A percentile compares a stretch with the other conserved stretches of the same genome.
Evolutionary conservation across 805 yeast species (phyloP).

Genomic region (Kurtzmaniella cleridarum): DNA sequence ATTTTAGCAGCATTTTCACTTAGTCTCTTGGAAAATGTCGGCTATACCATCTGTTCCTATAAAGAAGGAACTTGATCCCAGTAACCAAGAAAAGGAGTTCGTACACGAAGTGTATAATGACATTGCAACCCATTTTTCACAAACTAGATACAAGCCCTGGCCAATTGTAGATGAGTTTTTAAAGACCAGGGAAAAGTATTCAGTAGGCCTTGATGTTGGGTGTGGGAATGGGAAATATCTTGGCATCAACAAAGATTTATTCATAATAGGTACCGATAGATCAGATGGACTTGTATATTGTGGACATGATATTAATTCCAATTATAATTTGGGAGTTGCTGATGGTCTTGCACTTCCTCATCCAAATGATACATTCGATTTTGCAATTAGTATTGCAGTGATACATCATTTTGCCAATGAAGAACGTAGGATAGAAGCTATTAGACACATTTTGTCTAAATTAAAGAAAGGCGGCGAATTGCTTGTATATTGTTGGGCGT

Average conservation of each 20-base stretch:
- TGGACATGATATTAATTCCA: slow-evolving; percentile 42
- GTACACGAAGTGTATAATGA: slow-evolving; percentile 93
- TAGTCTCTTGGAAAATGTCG: slow-evolving; percentile 14
- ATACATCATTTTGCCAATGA: slow-evolving; percentile 91
- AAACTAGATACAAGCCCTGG: slow-evolving; percentile 96
- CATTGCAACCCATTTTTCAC: slow-evolving; percentile 89
- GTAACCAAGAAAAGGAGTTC: slow-evolving; percentile 60
- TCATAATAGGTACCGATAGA: slow-evolving; percentile 68
- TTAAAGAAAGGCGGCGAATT: slow-evolving; percentile 60
- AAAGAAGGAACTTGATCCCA: slow-evolving; percentile 37
- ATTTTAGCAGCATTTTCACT: no score
- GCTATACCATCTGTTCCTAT: slow-evolving; percentile 26
- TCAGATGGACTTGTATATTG: slow-evolving; percentile 66
- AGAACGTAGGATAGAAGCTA: slow-evolving; percentile 73
- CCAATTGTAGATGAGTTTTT: slow-evolving; percentile 83
- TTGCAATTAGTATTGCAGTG: slow-evolving; percentile 93
- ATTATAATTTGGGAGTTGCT: slow-evolving; percentile 61
- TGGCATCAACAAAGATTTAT: slow-evolving; percentile 61
- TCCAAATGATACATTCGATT: slow-evolving; percentile 46
- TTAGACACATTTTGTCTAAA: slow-evolving; percentile 58
- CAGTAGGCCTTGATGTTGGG: slow-evolving; percentile 87
- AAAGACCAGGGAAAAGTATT: slow-evolving; percentile 40
- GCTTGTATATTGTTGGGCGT: slow-evolving; percentile 91
- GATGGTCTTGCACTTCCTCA: slow-evolving; percentile 65
- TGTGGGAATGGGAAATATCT: slow-evolving; percentile 97